These are phyloP conservation scores for Phyllosticta citrichinensis DNA, from an alignment of 2,329 filamentous ascomycete genomes.

Conservation along the genomic window DNA sequence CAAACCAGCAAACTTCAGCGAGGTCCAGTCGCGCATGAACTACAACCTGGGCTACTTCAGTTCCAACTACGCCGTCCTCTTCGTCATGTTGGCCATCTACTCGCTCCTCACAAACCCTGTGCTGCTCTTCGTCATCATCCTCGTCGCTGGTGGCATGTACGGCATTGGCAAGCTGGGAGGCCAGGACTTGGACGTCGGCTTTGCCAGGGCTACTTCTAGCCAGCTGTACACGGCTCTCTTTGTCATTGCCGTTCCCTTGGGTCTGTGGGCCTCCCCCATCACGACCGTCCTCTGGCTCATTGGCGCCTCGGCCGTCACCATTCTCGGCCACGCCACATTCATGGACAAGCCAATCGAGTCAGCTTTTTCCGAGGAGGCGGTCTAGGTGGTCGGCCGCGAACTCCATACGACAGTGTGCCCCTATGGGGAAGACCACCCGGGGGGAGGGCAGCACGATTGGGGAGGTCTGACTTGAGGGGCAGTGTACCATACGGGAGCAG, in stretches of 20 bases:
- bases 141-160: constrained; percentile 79
- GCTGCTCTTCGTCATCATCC: constrained; percentile 84
- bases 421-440: constrained; percentile 99
- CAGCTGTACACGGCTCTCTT: constrained; percentile 90
- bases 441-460: constrained; percentile 50
- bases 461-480: constrained; percentile 11
- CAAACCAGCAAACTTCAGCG: constrained; percentile 83
- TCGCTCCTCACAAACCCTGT: constrained; percentile 78
- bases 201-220: constrained; percentile 71
- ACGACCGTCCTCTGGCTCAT: constrained; percentile 87
- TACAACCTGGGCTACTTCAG: constrained; percentile 97
- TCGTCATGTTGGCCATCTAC: constrained; percentile 93
- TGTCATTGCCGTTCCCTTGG: constrained; percentile 72
- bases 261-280: constrained; percentile 76
- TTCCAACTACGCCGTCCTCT: constrained; percentile 93
- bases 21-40: constrained; percentile 86
- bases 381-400: constrained; percentile 99
- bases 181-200: constrained; percentile 76
- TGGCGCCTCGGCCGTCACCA: constrained; percentile 85
- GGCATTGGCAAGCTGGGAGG: constrained; percentile 85
- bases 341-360: constrained; percentile 99
- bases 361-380: constrained; percentile 99
- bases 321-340: constrained; percentile 87
- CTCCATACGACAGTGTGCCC: constrained; percentile 75
- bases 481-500: constrained; percentile 18